Evolutionary conservation across 1,284 basidiomycete species (phyloP).

Genomic region (Pseudozyma hubeiensis): DNA sequence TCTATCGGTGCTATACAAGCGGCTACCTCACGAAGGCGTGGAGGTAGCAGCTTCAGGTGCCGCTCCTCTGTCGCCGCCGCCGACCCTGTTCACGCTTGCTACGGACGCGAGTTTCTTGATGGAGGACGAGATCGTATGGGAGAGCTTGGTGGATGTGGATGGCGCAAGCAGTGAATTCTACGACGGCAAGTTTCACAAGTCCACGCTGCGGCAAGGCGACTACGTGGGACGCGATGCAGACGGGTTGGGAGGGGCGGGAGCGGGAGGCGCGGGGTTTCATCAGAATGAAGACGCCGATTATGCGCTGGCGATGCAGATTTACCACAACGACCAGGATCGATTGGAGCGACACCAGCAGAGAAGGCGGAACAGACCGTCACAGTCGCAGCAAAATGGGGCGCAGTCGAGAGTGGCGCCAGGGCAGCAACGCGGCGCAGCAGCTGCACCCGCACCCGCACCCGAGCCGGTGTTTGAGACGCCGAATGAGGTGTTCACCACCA

Average conservation of each 20-base stretch:
- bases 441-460: conserved; percentile 5
- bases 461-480: conserved; percentile 22
- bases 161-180: conserved; percentile 71
- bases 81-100: conserved; percentile 78
- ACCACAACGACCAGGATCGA: conserved; percentile 52
- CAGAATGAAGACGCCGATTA: conserved; percentile 52
- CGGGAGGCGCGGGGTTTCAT: conserved; percentile 1
- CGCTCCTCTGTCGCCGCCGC: conserved; percentile 7
- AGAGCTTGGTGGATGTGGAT: conserved; percentile 86
- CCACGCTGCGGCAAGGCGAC: conserved; percentile 39
- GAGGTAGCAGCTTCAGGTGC: neutral
- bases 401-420: conserved; percentile 5
- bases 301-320: conserved; percentile 58
- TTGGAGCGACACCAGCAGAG: conserved; percentile 37
- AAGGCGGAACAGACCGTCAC: conserved; percentile 20
- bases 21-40: conserved; percentile 40
- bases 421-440: neutral
- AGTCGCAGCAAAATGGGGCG: conserved; percentile 4
- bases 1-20: conserved; percentile 80
- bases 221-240: conserved; percentile 31
- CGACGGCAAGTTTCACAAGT: conserved; percentile 50
- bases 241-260: conserved; percentile 6
- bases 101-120: conserved; percentile 83
- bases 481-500: conserved; percentile 49
- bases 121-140: conserved; percentile 85